A percentile compares a stretch with the other conserved stretches of the same genome.
Conservation (phyloP, 148 eudicot genomes). For the Polygonum aviculare region DNA sequence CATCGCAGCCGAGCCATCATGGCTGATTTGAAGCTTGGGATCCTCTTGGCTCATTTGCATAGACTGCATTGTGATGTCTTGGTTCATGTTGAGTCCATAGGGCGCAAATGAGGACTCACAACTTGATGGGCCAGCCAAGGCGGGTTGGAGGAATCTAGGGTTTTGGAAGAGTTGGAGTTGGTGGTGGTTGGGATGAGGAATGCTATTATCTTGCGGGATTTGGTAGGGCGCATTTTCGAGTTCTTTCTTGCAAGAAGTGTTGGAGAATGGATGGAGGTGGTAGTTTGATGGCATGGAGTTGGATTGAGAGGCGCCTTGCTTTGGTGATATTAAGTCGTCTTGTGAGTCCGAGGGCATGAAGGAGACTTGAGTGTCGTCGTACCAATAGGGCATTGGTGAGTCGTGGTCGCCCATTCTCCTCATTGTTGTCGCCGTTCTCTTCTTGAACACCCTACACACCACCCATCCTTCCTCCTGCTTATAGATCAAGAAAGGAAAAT, state of each 20-base stretch:
- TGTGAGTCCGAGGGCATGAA: constrained; percentile 33
- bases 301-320: constrained; percentile 12
- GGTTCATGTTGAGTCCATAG: constrained; percentile 28
- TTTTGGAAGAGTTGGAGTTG: constrained; percentile 6
- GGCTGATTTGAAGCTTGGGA: constrained; percentile 12
- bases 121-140: background rate
- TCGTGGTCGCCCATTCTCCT: constrained; percentile 34
- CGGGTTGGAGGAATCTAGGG: constrained; percentile 6
- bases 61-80: constrained; percentile 13
- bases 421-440: constrained; percentile 40
- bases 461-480: constrained; percentile 91
- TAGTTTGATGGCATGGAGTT: constrained; percentile 20
- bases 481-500: background rate
- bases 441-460: constrained; percentile 79
- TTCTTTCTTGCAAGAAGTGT: constrained; percentile 37
- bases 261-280: constrained; percentile 17
- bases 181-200: constrained; percentile 12
- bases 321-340: constrained; percentile 7
- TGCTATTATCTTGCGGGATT: constrained; percentile 19
- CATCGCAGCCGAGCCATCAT: constrained; percentile 10
- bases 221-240: constrained; percentile 27
- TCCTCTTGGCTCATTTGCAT: constrained; percentile 14
- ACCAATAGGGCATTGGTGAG: constrained; percentile 54
- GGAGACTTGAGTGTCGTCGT: constrained; percentile 50
- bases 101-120: constrained; percentile 9